Conservation (phyloP, 192 early-diverging fungal species). For the Lobosporangium transversale region DNA sequence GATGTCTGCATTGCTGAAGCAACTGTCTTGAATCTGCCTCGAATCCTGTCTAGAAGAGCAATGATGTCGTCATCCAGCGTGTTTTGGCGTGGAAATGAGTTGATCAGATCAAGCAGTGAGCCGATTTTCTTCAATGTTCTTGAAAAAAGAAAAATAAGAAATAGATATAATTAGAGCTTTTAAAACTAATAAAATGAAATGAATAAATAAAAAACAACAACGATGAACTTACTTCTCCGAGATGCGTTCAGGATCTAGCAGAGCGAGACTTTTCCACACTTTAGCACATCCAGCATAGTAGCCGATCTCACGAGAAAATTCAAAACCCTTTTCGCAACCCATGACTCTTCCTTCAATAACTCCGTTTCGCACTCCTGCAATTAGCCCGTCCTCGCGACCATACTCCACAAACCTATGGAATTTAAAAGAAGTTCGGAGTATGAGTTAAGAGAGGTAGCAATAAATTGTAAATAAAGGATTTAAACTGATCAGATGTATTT, state of each 20-base stretch:
- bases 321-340: slow-evolving; percentile 67
- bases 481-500: too few species aligned
- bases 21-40: slow-evolving; percentile 63
- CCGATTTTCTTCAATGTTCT: slow-evolving; percentile 62
- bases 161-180: too few species aligned
- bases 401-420: slow-evolving; percentile 67
- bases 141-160: background rate
- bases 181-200: too few species aligned
- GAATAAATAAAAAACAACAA: too few species aligned
- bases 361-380: slow-evolving; percentile 59
- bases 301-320: slow-evolving; percentile 63
- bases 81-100: slow-evolving; percentile 61
- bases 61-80: slow-evolving; percentile 58
- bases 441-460: too few species aligned
- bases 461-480: background rate
- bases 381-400: slow-evolving; percentile 64
- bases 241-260: slow-evolving; percentile 39
- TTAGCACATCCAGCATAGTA: slow-evolving; percentile 64
- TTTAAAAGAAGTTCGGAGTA: too few species aligned
- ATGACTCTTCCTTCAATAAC: slow-evolving; percentile 63
- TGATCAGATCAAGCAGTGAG: slow-evolving; percentile 51
- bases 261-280: slow-evolving; percentile 55
- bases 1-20: slow-evolving; percentile 53
- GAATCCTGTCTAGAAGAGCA: slow-evolving; percentile 61
- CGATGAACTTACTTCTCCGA: slow-evolving; percentile 61